These are phyloP conservation scores for Candida ulmi DNA, from an alignment of 805 yeast genomes.

Conservation along the genomic window DNA sequence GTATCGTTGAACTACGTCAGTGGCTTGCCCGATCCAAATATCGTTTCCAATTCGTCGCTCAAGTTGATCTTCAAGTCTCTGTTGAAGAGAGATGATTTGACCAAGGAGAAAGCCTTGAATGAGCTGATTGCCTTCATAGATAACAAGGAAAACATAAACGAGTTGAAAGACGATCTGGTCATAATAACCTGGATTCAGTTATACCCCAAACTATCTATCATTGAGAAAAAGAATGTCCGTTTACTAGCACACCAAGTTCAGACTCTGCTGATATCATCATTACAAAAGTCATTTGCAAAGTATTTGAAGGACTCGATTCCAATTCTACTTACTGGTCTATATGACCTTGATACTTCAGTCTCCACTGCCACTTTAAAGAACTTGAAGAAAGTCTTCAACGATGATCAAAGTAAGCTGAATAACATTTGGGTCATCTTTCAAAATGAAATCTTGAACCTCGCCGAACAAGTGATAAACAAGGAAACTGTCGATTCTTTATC, in stretches of 20 bases:
- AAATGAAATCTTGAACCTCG: slow-evolving; percentile 48
- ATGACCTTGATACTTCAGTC: slow-evolving; percentile 64
- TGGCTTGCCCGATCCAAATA: slow-evolving; percentile 68
- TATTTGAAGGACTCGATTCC: slow-evolving; percentile 71
- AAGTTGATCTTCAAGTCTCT: slow-evolving; percentile 69
- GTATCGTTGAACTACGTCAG: slow-evolving; percentile 71
- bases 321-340: slow-evolving; percentile 63
- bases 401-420: slow-evolving; percentile 45
- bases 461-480: slow-evolving; percentile 42
- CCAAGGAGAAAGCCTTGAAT: slow-evolving; percentile 71
- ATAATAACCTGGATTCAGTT: slow-evolving; percentile 71
- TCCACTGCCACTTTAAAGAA: slow-evolving; percentile 42
- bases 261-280: slow-evolving; percentile 39
- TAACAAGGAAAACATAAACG: slow-evolving; percentile 13
- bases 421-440: slow-evolving; percentile 58
- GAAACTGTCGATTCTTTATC: slow-evolving; percentile 64
- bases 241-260: slow-evolving; percentile 59
- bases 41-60: slow-evolving; percentile 40
- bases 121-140: slow-evolving; percentile 40
- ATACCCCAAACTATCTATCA: slow-evolving; percentile 74
- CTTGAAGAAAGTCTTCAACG: slow-evolving; percentile 49
- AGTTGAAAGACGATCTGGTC: slow-evolving; percentile 45
- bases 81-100: slow-evolving; percentile 74
- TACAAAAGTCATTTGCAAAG: slow-evolving; percentile 55
- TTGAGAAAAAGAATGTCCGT: slow-evolving; percentile 63